Evolutionary conservation across 2,329 filamentous ascomycete genomes (phyloP).

Genomic region (Neofusicoccum sp.): DNA sequence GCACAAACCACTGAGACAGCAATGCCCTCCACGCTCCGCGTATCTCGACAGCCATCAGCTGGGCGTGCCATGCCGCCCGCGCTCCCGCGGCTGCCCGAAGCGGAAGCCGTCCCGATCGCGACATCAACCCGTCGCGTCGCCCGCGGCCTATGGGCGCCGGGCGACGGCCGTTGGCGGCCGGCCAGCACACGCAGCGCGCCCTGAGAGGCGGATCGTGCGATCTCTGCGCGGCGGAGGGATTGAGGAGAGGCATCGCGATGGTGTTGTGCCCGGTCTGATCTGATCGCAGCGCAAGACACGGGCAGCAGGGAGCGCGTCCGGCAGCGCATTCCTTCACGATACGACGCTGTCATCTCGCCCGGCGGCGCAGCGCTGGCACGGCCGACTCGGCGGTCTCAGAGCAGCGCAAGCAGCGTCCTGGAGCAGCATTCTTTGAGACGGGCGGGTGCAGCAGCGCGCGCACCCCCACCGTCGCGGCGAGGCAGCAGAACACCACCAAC

Average conservation of each 20-base stretch:
- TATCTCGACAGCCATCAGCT: conserved; percentile 12
- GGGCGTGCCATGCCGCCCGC: neutral
- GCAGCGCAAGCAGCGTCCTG: neutral
- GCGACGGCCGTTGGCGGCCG: neutral
- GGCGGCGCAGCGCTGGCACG: neutral
- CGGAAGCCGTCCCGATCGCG: neutral
- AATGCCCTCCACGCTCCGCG: conserved; percentile 11
- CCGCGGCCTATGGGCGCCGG: neutral
- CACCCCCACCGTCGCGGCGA: neutral
- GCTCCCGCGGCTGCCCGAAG: neutral
- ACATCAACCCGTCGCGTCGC: neutral
- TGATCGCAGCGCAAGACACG: neutral
- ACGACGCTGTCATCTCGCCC: conserved; percentile 4
- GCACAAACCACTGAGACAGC: conserved; percentile 12
- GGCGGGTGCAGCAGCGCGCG: too few species aligned
- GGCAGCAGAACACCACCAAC: conserved; percentile 12
- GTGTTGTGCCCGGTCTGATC: neutral
- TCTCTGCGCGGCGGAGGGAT: neutral
- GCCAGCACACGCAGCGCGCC: neutral
- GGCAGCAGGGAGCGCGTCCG: neutral
- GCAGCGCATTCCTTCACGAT: conserved; percentile 12
- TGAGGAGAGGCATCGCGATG: neutral
- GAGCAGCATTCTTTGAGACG: too few species aligned
- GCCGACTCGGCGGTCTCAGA: conserved; percentile 3
- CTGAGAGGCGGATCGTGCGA: neutral